Percentiles rank a stretch among this genome's conserved stretches.
Evolutionary conservation across 2,329 filamentous ascomycete species (phyloP).

Genomic region (Hortaea sp.): DNA sequence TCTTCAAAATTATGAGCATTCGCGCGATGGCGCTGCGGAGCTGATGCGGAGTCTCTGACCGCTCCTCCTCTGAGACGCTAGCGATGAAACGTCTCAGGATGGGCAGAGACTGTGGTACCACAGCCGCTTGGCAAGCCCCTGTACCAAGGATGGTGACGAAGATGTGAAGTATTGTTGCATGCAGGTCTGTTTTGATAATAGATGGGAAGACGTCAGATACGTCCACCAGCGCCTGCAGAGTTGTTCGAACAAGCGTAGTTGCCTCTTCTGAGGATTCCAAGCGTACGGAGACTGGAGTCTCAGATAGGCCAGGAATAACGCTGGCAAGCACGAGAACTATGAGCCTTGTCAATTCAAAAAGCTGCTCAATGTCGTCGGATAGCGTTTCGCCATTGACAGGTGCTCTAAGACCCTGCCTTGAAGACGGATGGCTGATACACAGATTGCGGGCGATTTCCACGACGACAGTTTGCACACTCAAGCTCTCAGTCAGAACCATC

Average conservation of each 20-base stretch:
- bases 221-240: constrained; percentile 81
- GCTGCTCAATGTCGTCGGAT: constrained; percentile 93
- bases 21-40: constrained; percentile 72
- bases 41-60: constrained; percentile 50
- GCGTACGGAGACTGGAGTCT: constrained; percentile 44
- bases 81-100: constrained; percentile 86
- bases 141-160: constrained; percentile 89
- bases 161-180: constrained; percentile 94
- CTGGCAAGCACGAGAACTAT: constrained; percentile 88
- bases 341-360: constrained; percentile 92
- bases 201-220: constrained; percentile 91
- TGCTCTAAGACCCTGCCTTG: constrained; percentile 48
- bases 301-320: constrained; percentile 70
- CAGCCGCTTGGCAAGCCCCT: constrained; percentile 72
- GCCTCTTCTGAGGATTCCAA: constrained; percentile 69
- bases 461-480: constrained; percentile 82
- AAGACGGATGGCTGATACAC: constrained; percentile 84
- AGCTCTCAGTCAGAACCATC: constrained; percentile 79
- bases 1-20: constrained; percentile 69
- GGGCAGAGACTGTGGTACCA: constrained; percentile 81
- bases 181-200: constrained; percentile 91
- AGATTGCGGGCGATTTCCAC: constrained; percentile 87
- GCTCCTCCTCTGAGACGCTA: constrained; percentile 48
- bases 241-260: constrained; percentile 65
- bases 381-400: constrained; percentile 49